Base-by-base conservation (phyloP, 1,284 basidiomycete species). In the Mycosarcoma mackinlayi region DNA sequence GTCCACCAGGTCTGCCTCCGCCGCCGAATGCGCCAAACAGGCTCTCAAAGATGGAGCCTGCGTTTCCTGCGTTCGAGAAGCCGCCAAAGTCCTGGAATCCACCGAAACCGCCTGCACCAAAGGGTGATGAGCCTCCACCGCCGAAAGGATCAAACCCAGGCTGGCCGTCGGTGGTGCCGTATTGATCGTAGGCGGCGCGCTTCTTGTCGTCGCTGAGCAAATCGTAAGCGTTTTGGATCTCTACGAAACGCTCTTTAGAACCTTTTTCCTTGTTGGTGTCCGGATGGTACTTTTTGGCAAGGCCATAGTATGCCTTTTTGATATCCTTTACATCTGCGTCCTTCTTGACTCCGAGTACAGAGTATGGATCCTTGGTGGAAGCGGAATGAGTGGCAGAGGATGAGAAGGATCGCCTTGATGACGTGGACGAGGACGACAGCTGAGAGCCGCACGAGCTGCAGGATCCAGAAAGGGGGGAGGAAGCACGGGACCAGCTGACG, bases 171-270 rank as follows among this genome's bases (percentile, higher is more conserved):
- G 94, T 91, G n/a, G 93, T 85, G 27, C 96, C 96, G 83, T 92
- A 98, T 82, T 91, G 89, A 84, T 98, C 95, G 80, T 91, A 99
- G n/a, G 90, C 88, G 21, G 90, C 88, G 59, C 93, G 89, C 83
- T 97, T 98, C 85, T 91, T 92, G 23, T 94, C 92, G 78, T 98
- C 96, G 84, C 94, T 75, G 37, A 63, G 68, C 77, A 96, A 92
- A 84, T 98, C 96, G 85, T 98, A 99, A 10, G 96, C 96, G 74
- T 89, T 88, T 84, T 98, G 96, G 60, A 99, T 97, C 83, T 98
- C 94, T 28, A 95, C 88, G 83, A 98, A 99, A 81, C 92, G 92
- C 68, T 93, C 92, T 78, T 93, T 91, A 0, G 95, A 93, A 45
- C 87, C 87, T 77, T 92, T 90, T 83, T 97, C 94, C 62, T 94